These are phyloP conservation scores for Entophlyctis helioformis DNA, from an alignment of 192 early-diverging fungal species.

Conservation along the genomic window DNA sequence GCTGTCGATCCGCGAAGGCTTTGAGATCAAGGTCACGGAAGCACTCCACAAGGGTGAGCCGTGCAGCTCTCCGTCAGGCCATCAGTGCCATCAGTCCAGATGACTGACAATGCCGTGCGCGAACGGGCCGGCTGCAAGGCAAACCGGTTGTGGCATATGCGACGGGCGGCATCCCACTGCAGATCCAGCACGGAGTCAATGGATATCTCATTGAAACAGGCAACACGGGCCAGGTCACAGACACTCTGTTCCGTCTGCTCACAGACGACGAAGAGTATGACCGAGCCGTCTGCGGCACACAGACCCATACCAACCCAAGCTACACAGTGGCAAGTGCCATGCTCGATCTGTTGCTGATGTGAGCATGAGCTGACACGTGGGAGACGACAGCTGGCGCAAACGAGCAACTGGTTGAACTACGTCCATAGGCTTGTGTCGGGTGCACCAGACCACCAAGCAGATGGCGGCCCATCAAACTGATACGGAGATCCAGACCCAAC, in stretches of 20 bases:
- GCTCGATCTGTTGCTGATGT: too few species aligned
- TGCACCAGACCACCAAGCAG: too few species aligned
- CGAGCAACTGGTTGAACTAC: too few species aligned
- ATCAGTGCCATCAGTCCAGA: background rate
- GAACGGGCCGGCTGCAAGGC: background rate
- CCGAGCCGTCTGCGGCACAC: too few species aligned
- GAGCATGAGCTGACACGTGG: background rate
- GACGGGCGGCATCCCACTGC: conserved; percentile 69
- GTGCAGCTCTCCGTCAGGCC: background rate
- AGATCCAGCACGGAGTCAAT: conserved; percentile 54
- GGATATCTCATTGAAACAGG: conserved; percentile 59
- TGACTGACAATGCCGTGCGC: background rate
- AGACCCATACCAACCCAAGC: too few species aligned
- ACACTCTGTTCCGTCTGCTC: conserved; percentile 47
- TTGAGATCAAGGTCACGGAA: conserved; percentile 79
- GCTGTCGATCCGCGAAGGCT: conserved; percentile 69
- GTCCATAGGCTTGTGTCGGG: too few species aligned
- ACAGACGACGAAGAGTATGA: conserved; percentile 39
- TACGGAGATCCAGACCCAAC: too few species aligned
- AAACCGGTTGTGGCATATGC: conserved; percentile 52
- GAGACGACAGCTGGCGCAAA: background rate
- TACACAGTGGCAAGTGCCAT: too few species aligned
- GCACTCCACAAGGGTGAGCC: conserved; percentile 43
- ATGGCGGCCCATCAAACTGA: too few species aligned
- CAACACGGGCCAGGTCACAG: conserved; percentile 43